Conservation (phyloP, 257 asterid genomes). For the Echites panduratus region DNA sequence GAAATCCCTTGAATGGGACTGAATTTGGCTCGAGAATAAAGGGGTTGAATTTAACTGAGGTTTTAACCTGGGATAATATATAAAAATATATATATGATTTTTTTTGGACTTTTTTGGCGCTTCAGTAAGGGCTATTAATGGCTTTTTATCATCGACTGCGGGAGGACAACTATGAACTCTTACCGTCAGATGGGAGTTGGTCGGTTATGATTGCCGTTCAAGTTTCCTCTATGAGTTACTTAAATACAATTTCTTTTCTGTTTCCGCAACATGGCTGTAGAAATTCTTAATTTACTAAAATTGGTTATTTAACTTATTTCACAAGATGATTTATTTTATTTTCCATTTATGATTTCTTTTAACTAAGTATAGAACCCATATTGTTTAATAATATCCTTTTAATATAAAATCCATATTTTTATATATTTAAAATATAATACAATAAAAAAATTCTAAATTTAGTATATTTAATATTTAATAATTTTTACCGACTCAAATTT, state of each 20-base stretch:
- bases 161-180: background rate
- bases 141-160: background rate
- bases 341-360: too few species aligned
- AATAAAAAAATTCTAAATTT: too few species aligned
- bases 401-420: too few species aligned
- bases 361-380: too few species aligned
- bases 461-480: too few species aligned
- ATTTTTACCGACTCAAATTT: too few species aligned
- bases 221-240: background rate
- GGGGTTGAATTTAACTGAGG: background rate
- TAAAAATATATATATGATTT: background rate
- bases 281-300: background rate
- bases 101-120: constrained; percentile 23
- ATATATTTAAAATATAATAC: too few species aligned
- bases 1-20: constrained; percentile 1
- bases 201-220: constrained; percentile 14
- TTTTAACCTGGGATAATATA: background rate
- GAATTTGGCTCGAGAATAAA: background rate
- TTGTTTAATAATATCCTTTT: too few species aligned
- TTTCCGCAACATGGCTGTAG: background rate
- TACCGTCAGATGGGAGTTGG: constrained; percentile 10
- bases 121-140: constrained; percentile 13
- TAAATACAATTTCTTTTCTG: background rate
- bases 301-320: too few species aligned
- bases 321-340: too few species aligned